phyloP scores from a whole-genome alignment of 768 basidiomycete species.

The Holtermanniella nyarrowii region DNA sequence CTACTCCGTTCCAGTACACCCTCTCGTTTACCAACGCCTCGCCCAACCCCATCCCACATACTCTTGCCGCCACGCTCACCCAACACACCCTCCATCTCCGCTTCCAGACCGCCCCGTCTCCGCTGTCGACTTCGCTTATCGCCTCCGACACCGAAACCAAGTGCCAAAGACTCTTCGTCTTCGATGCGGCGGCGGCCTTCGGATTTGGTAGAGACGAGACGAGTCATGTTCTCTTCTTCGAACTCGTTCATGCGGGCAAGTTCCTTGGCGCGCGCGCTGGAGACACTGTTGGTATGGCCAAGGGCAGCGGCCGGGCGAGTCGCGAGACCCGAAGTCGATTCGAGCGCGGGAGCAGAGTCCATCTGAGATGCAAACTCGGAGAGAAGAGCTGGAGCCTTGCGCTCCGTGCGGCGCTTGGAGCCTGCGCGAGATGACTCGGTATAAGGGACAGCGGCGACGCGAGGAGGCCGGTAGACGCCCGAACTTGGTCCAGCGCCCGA shows the following conservation, averaged over 20 bases:
- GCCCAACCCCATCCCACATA: slow-evolving; percentile 35
- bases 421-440: slow-evolving; percentile 44
- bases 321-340: slow-evolving; percentile 41
- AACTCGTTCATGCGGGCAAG: slow-evolving; percentile 72
- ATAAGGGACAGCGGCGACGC: slow-evolving; percentile 82
- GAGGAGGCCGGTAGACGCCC: slow-evolving; percentile 54
- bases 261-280: slow-evolving; percentile 63
- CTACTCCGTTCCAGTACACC: slow-evolving; percentile 13
- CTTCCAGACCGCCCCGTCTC: slow-evolving; percentile 38
- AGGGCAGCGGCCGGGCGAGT: slow-evolving; percentile 30
- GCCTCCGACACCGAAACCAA: slow-evolving; percentile 50
- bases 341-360: slow-evolving; percentile 36
- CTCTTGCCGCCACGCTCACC: slow-evolving; percentile 33
- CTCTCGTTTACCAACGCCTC: slow-evolving; percentile 18
- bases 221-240: slow-evolving; percentile 90
- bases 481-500: slow-evolving; percentile 14
- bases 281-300: slow-evolving; percentile 42
- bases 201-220: slow-evolving; percentile 80
- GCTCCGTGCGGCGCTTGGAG: slow-evolving; percentile 43
- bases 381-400: slow-evolving; percentile 42
- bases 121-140: slow-evolving; percentile 20
- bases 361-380: slow-evolving; percentile 38
- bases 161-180: slow-evolving; percentile 79
- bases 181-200: slow-evolving; percentile 58
- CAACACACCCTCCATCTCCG: slow-evolving; percentile 40